These are phyloP conservation scores for Scedosporium boydii DNA, from an alignment of 2,329 filamentous ascomycete species.

Conservation along the genomic window DNA sequence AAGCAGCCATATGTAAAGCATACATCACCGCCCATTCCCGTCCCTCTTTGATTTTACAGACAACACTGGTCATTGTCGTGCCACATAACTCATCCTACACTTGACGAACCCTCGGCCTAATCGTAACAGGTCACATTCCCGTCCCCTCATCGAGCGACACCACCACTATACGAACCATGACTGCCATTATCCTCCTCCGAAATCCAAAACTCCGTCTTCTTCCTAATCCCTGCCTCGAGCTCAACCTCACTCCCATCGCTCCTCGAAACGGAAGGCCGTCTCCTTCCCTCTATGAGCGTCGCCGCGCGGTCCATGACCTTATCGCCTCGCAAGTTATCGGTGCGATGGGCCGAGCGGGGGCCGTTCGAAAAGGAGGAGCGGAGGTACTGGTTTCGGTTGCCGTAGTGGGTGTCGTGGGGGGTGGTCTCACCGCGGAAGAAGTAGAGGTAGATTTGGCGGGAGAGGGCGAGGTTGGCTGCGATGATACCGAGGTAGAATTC, in stretches of 20 bases:
- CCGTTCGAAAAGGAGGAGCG: neutral
- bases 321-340: constrained; percentile 8
- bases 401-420: constrained; percentile 4
- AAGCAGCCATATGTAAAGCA: no score
- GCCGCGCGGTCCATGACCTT: constrained; percentile 4
- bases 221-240: constrained; percentile 13
- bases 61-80: no score
- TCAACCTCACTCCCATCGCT: constrained; percentile 15
- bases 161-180: neutral
- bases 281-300: constrained; percentile 9
- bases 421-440: constrained; percentile 11
- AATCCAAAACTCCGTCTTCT: constrained; percentile 13
- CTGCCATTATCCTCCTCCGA: constrained; percentile 9
- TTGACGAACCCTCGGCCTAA: no score
- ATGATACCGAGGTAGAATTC: constrained; percentile 28
- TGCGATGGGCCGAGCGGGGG: constrained; percentile 8
- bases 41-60: no score
- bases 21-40: no score
- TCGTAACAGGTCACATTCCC: no score
- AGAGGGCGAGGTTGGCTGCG: constrained; percentile 18
- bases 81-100: no score
- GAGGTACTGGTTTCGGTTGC: constrained; percentile 2
- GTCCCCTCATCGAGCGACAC: neutral
- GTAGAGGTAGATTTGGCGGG: constrained; percentile 14
- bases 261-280: constrained; percentile 7